phyloP scores from a whole-genome alignment of 2,329 filamentous ascomycete species.

The Hypoxylon sp. region DNA sequence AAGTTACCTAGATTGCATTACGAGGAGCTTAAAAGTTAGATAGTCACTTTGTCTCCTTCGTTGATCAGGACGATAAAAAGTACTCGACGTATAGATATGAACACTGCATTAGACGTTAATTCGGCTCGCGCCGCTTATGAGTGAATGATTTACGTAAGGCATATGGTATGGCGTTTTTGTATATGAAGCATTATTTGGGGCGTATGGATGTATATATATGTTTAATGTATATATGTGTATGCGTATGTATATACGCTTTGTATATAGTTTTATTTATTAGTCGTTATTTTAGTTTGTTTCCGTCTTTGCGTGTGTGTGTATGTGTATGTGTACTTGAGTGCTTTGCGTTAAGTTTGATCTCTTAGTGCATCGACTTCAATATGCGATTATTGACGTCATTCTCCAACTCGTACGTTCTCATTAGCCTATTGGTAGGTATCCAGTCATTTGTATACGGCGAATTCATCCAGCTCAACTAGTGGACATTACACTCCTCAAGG shows the following conservation, averaged over 20 bases:
- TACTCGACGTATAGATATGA: slow-evolving; percentile 49
- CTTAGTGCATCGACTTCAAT: background rate
- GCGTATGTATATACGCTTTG: slow-evolving; percentile 41
- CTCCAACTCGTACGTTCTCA: background rate
- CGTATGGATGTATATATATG: slow-evolving; percentile 26
- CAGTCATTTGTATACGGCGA: background rate
- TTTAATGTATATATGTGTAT: slow-evolving; percentile 38
- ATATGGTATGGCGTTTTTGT: slow-evolving; percentile 38
- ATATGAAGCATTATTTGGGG: slow-evolving; percentile 27
- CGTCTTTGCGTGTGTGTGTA: slow-evolving; percentile 13
- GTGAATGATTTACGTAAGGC: slow-evolving; percentile 52
- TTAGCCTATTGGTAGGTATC: background rate
- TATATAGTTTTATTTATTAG: slow-evolving; percentile 30
- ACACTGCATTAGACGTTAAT: slow-evolving; percentile 49
- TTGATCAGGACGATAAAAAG: slow-evolving; percentile 43
- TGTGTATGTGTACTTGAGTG: background rate
- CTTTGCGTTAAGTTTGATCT: background rate
- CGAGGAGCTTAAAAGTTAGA: slow-evolving; percentile 39
- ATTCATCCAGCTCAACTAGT: background rate
- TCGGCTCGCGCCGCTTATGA: slow-evolving; percentile 52
- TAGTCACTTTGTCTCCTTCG: slow-evolving; percentile 41
- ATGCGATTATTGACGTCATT: slow-evolving; percentile 30
- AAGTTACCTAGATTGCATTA: slow-evolving; percentile 22
- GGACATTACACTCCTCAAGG: background rate
- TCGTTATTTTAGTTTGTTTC: slow-evolving; percentile 24